These are phyloP conservation scores for Phytophthora macrochlamydospora DNA, from an alignment of 352 stramenopile genomes.

Conservation along the genomic window DNA sequence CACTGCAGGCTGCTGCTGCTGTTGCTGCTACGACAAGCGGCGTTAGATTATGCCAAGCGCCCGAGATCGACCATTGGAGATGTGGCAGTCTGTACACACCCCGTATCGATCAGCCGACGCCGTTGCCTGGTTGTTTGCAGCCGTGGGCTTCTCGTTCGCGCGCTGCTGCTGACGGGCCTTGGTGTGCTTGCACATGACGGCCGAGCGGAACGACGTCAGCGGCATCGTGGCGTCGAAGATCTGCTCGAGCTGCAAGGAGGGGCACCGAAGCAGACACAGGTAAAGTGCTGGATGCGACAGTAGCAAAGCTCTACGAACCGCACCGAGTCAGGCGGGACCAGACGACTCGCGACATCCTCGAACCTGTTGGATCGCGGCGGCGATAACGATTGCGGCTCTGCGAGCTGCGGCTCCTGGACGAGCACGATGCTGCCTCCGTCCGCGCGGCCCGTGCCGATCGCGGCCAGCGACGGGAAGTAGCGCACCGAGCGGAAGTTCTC, in stretches of 20 bases:
- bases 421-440: slow-evolving; percentile 71
- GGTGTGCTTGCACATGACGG: slow-evolving; percentile 71
- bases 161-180: slow-evolving; percentile 43
- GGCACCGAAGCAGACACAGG: slow-evolving; percentile 13
- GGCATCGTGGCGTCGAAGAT: slow-evolving; percentile 66
- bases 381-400: slow-evolving; percentile 3
- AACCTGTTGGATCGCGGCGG: slow-evolving; percentile 20
- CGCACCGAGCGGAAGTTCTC: slow-evolving; percentile 73
- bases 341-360: slow-evolving; percentile 51
- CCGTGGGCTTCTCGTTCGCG: slow-evolving; percentile 1
- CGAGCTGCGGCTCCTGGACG: slow-evolving; percentile 49
- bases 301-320: slow-evolving; percentile 21
- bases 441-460: slow-evolving; percentile 49
- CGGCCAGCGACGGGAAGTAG: slow-evolving; percentile 72
- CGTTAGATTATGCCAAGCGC: slow-evolving; percentile 4
- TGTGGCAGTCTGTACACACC: slow-evolving; percentile 13
- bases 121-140: slow-evolving; percentile 9
- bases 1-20: slow-evolving; percentile 24
- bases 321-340: slow-evolving; percentile 62
- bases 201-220: slow-evolving; percentile 60
- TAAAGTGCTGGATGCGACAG: not conserved
- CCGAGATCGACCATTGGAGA: slow-evolving; percentile 4
- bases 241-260: slow-evolving; percentile 43
- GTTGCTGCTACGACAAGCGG: too few relatives aligned
- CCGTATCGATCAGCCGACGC: slow-evolving; percentile 1